Evolutionary conservation across 352 stramenopile genomes (phyloP), one percentile per base, ranked within the genome.

Genomic region (Phytophthora idaei): DNA sequence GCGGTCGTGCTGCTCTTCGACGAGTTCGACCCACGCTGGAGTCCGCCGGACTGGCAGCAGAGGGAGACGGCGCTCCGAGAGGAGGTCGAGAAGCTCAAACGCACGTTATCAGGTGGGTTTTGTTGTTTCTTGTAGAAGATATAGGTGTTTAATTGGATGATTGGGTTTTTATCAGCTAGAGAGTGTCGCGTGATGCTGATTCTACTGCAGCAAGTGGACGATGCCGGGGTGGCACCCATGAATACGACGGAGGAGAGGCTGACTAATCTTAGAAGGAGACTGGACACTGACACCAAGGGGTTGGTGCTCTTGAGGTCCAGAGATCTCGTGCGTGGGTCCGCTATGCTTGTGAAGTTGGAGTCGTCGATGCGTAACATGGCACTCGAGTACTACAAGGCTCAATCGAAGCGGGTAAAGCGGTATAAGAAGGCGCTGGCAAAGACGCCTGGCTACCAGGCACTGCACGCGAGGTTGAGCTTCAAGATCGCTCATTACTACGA

Each of bases 401-500:
- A 96, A 52, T 78, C 84, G 10, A 96, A 96, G 67, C 82, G 89
- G 9, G 89, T 95, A n/a, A 96, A 96, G 66, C 71, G 85, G 39
- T 92, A 92, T 71, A 92, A 94, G 68, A 96, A 96, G 50, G 70
- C 76, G 10, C 73, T 93, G 12, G 79, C 74, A 54, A 94, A 93
- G 71, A 83, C 69, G n/a, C 39, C 67, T 4, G 67, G 62, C 15
- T 77, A 85, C 29, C 68, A 88, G 54, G 74, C 76, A 5, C 57
- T 95, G 21, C 80, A 89, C 28, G 83, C 86, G 10, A 78, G 89
- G n/a, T 77, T 93, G 46, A 90, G 82, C 58, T 96, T 96, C 65
- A 96, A 96, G 76, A 93, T 95, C 42, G 89, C 87, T 17, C 89
- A 96, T 57, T 96, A 93, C 58, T 95, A 95, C 54, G 89, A 96